Evolutionary conservation across 2,329 filamentous ascomycete species (phyloP).

Genomic region (Pyrenophora tritici-repentis): DNA sequence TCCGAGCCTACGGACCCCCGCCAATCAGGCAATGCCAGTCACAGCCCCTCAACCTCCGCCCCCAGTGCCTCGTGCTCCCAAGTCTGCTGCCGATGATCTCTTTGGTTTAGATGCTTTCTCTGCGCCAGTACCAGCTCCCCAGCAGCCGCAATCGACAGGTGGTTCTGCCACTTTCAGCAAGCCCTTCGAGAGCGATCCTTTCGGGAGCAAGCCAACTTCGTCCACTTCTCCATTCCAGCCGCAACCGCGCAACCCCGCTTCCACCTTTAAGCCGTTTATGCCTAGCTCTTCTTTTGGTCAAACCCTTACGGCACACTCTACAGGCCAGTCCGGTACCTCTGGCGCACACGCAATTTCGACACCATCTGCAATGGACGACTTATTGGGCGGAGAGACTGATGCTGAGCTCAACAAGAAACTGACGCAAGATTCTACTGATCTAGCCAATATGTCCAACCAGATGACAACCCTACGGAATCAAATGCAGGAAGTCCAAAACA

Average conservation of each 20-base stretch:
- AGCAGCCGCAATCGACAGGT: constrained; percentile 72
- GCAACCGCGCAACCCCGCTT: constrained; percentile 50
- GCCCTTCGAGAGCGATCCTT: constrained; percentile 64
- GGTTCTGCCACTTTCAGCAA: constrained; percentile 61
- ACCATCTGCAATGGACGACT: constrained; percentile 71
- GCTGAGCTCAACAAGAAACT: constrained; percentile 86
- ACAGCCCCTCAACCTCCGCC: constrained; percentile 53
- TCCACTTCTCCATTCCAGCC: constrained; percentile 61
- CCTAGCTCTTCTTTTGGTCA: constrained; percentile 93
- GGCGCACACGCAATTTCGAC: constrained; percentile 49
- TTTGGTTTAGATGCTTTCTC: constrained; percentile 84
- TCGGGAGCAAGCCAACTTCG: constrained; percentile 58
- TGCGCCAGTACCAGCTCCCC: constrained; percentile 54
- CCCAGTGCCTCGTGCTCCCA: constrained; percentile 49
- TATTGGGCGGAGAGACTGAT: constrained; percentile 82
- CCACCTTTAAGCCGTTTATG: constrained; percentile 84
- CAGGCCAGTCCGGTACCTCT: constrained; percentile 63
- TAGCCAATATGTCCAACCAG: constrained; percentile 95
- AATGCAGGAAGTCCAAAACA: constrained; percentile 89
- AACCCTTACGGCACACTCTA: constrained; percentile 75
- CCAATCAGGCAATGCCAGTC: constrained; percentile 55
- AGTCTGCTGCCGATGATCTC: constrained; percentile 88
- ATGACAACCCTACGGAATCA: constrained; percentile 88
- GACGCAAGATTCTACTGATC: constrained; percentile 84
- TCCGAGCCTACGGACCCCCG: constrained; percentile 71